Conservation (phyloP, 306 rosid species). For the Cicer bijugum region DNA sequence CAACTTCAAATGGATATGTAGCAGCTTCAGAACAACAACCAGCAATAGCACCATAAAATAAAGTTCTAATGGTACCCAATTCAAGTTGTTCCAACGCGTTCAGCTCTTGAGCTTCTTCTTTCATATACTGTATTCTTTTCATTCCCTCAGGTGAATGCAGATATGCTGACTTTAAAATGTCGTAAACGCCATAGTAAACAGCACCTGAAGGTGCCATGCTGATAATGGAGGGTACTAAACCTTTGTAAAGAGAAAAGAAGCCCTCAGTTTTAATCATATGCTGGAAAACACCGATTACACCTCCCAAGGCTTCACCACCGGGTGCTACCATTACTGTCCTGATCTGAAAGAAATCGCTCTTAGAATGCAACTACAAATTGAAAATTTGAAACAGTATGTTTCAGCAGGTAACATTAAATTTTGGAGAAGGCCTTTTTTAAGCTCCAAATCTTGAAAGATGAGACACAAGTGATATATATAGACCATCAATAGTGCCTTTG, state of each 20-base stretch:
- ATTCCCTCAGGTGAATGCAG: constrained; percentile 88
- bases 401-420: constrained; percentile 21
- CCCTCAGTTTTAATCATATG: constrained; percentile 94
- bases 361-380: constrained; percentile 39
- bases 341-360: constrained; percentile 64
- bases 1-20: constrained; percentile 94
- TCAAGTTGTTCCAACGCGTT: constrained; percentile 89
- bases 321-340: constrained; percentile 95
- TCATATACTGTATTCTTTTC: constrained; percentile 75
- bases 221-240: constrained; percentile 84
- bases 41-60: constrained; percentile 87
- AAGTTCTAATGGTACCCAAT: constrained; percentile 83
- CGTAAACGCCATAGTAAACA: constrained; percentile 91
- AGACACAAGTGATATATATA: constrained; percentile 2
- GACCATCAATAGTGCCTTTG: constrained; percentile 7
- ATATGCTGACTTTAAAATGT: constrained; percentile 79
- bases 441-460: constrained; percentile 7
- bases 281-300: constrained; percentile 78
- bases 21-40: constrained; percentile 98
- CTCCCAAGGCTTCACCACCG: constrained; percentile 95
- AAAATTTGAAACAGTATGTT: background rate
- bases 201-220: constrained; percentile 99
- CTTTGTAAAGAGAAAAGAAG: constrained; percentile 88
- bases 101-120: constrained; percentile 59
- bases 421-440: background rate